phyloP scores from a whole-genome alignment of 1,139 yeast species.

The Candida gigantensis region DNA sequence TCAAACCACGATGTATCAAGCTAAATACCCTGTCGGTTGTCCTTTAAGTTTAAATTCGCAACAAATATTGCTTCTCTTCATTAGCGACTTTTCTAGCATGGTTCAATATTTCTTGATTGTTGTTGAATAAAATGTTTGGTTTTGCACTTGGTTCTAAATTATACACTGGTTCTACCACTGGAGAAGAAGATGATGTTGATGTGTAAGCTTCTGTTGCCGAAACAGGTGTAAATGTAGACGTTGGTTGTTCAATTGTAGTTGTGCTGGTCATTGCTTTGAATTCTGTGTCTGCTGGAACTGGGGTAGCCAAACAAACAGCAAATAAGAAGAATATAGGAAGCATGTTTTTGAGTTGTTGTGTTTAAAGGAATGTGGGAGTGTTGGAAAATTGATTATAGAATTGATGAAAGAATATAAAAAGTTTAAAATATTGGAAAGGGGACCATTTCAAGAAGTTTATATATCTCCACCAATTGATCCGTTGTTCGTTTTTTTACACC shows the following conservation, averaged over 20 bases:
- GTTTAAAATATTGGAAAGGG: too few species aligned
- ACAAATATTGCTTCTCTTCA: constrained; percentile 3
- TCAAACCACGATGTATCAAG: too few species aligned
- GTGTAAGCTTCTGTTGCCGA: too few species aligned
- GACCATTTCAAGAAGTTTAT: too few species aligned
- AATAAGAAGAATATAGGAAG: constrained; percentile 2
- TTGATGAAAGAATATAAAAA: neutral
- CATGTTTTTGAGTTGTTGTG: neutral
- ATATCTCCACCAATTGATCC: too few species aligned
- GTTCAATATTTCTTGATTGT: constrained; percentile 16
- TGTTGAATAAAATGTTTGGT: constrained; percentile 16
- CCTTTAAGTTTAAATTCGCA: neutral
- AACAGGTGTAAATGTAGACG: constrained; percentile 15
- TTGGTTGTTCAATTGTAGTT: constrained; percentile 9
- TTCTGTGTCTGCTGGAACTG: constrained; percentile 27
- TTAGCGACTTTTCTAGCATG: constrained; percentile 4
- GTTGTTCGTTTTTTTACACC: too few species aligned
- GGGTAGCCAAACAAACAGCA: constrained; percentile 17
- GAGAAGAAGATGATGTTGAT: constrained; percentile 12
- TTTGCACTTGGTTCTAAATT: constrained; percentile 7
- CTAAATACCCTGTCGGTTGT: too few species aligned
- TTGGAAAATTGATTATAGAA: neutral
- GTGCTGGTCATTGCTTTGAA: constrained; percentile 19
- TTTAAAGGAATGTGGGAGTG: neutral
- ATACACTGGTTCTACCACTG: constrained; percentile 15